Base-by-base conservation (phyloP, 1,284 basidiomycete species). In the Austroboletus olivaceoglutinosus region DNA sequence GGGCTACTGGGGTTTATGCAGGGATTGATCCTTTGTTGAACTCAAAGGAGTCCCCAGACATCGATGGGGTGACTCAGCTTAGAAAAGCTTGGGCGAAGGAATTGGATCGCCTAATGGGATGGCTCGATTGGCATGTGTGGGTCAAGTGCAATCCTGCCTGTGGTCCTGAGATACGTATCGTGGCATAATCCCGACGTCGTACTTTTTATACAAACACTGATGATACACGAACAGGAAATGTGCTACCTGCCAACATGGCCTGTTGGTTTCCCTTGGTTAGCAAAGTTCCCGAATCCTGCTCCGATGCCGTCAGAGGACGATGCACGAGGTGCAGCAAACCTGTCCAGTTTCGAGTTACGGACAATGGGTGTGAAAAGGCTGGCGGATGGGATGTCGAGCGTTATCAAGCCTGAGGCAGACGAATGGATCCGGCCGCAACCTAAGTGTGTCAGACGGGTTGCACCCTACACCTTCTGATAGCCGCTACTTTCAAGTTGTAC, bases 1-100 rank as follows among this genome's bases (percentile, higher is more conserved):
- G 78, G 77, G 67, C 67, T 4, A 56, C 69, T 33, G 70, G 71
- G 27, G 62, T 75, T 27, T 58, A 58, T 34, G 51, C 62, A 8
- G 65, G 75, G 18, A 30, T 75, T 5, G 68, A 69, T 27, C 6
- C 11, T 1, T 25, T 11, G 12, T 43, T 54, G 5, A 52, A 52
- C 19, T 29, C 39, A 7, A 23, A 21, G 10, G 33, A 34, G 16
- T 34, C 33, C 7, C 33, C 33, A 15, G 33, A 34, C 15, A 34
- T 34, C n/a, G 15, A 7, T 5, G 33, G 15, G n/a, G 33, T 34
- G 7, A n/a, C 15, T 34, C 33, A n/a, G 9, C 33, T 34, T 6
- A 6, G 7, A 8, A 2, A 34, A 34, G 15, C n/a, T 6, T 34
- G 33, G 33, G 3, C 2, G 6, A 9, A 34, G 2, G 16, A 34